Base-by-base conservation (phyloP, 257 asterid genomes). In the Petunia axillaris region DNA sequence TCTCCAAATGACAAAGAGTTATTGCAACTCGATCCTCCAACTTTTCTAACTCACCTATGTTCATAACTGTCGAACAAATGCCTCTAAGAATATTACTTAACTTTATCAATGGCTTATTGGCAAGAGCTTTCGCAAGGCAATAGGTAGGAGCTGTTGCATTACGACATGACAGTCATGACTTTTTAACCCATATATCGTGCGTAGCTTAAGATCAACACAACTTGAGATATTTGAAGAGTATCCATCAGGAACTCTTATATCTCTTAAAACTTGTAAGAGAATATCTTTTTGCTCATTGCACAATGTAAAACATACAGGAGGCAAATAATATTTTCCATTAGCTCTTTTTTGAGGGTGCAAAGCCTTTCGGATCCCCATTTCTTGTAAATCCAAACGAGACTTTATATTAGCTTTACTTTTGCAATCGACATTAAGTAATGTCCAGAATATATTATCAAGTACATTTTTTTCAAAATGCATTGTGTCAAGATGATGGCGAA, bases 401-500 rank as follows among this genome's bases (percentile, higher is more conserved):
- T 76, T 76, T 4, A 75, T 0, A 66, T 66, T 58, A 58, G 58
- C 84, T 39, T 80, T 83, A 4, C 70, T 6, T 57, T 65, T 76
- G 2, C 63, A 82, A 16, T 65, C 67, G 6, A 80, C 7, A 8
- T 62, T 46, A 3, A 76, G 3, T 2, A 83, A 41, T 4, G 70
- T 76, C 1, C 77, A 39, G 0, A 54, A 43, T 13, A 74, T 37
- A 5, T 35, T 73, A 3, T 71, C 79, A 37, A 53, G 63, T 1
- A 78, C 40, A 8, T 84, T 78, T 36, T 64, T 79, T 7, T 78
- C 73, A 7, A 79, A 57, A 57, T 79, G 83, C 83, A 76, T 79
- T 0, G 46, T 3, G 2, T 81, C 83, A 14, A 79, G 39, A 74
- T 77, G 59, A 13, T 85, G 87, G 0, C 65, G 64, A n/a, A 68